Base-by-base conservation (phyloP, 2,329 filamentous ascomycete species). In the Elsinoe fawcettii region DNA sequence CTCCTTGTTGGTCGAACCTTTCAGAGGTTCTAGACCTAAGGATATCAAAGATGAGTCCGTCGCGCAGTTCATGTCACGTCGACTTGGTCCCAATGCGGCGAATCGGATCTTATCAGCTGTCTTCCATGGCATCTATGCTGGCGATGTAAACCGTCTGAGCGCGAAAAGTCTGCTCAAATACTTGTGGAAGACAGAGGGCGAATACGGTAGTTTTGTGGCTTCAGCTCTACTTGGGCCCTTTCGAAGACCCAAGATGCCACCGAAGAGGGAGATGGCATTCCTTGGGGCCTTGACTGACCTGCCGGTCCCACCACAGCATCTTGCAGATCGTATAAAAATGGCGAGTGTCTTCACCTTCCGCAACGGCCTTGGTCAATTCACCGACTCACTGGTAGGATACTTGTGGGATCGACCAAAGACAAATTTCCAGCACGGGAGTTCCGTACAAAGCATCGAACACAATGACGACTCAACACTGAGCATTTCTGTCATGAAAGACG, bases 71-170 rank as follows among this genome's bases (percentile, higher is more conserved):
- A 68, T 90, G 6, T 70, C 73, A 1, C 74, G 82, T 27, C 71
- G 82, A 6, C 69, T 85, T 14, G 76, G 78, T 43, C 74, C 77
- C 20, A 69, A 75, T 32, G 62, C 87, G 5, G 82, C 83, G 12
- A 78, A 93, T 63, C 91, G 95, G 64, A 56, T 96, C 16, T 72
- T 83, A 5, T 96, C 90, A 4, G 90, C 85, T 1, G 67, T 83
- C 1, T 71, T 90, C 55, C 93, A 97, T 70, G 93, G 93, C 41
- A 90, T 97, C 59, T 96, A 95, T 70, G 93, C 91, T 20, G 93
- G 93, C 4, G 88, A 96, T 71, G 82, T 95, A 49, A 83, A 88
- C 69, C 80, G 86, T 67, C 75, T 97, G 53, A 96, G 90, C 70
- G 83, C 82, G 49, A 83, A 82, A 63, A 83, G 82, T 53, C 74